These are phyloP conservation scores for Saksenaea vasiformis DNA, from an alignment of 371 early-diverging fungal genomes.

Conservation along the genomic window DNA sequence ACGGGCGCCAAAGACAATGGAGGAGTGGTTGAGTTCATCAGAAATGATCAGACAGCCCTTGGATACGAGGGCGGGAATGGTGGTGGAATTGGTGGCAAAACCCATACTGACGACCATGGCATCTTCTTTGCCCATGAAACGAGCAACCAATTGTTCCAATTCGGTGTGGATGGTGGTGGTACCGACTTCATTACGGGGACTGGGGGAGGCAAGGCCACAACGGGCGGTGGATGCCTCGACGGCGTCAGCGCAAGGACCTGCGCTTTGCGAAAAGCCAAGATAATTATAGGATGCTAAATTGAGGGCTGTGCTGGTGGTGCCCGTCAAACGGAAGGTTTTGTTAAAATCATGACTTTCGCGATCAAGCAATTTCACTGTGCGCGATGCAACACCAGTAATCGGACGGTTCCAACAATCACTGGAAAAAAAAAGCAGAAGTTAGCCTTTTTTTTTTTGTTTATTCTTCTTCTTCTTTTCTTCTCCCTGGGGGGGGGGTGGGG, in stretches of 20 bases:
- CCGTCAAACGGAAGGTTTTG: slow-evolving; percentile 86
- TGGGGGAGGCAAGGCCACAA: slow-evolving; percentile 69
- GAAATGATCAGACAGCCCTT: slow-evolving; percentile 94
- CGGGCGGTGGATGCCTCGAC: slow-evolving; percentile 74
- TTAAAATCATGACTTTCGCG: slow-evolving; percentile 86
- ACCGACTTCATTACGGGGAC: slow-evolving; percentile 76
- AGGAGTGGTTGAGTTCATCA: slow-evolving; percentile 98
- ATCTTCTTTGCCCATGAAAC: slow-evolving; percentile 69
- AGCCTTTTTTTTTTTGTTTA: no score
- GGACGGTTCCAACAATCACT: slow-evolving; percentile 98
- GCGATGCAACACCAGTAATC: slow-evolving; percentile 94
- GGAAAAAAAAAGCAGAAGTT: not conserved
- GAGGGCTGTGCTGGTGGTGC: slow-evolving; percentile 78
- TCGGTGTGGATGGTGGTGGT: slow-evolving; percentile 73
- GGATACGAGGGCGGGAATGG: slow-evolving; percentile 92
- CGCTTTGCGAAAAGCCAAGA: slow-evolving; percentile 95
- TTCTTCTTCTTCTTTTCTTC: no score
- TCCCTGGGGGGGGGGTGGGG: no score
- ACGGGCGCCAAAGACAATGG: slow-evolving; percentile 95
- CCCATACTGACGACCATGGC: slow-evolving; percentile 46
- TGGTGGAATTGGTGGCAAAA: slow-evolving; percentile 98
- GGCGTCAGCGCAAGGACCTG: slow-evolving; percentile 92
- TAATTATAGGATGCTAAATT: slow-evolving; percentile 99
- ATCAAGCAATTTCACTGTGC: slow-evolving; percentile 87
- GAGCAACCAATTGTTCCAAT: slow-evolving; percentile 91